Conservation (phyloP, 129 eudicot species). For the Erigeron canadensis region DNA sequence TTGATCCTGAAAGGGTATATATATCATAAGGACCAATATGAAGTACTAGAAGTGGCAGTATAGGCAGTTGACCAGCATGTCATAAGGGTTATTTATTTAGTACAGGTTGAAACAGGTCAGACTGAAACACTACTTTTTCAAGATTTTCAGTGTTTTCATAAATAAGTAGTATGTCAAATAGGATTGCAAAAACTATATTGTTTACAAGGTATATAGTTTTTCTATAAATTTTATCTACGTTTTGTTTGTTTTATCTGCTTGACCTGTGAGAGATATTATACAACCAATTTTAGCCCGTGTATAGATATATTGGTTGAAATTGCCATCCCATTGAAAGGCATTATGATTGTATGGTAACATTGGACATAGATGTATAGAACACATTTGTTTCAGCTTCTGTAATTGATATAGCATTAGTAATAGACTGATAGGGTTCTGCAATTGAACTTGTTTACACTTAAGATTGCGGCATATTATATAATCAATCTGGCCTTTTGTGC, state of each 20-base stretch:
- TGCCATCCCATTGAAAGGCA: background rate
- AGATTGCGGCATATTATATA: no score
- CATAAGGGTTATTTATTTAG: background rate
- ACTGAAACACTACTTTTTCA: background rate
- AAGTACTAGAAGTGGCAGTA: constrained; percentile 6
- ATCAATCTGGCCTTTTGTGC: no score
- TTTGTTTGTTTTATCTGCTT: background rate
- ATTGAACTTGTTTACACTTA: no score
- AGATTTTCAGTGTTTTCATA: background rate
- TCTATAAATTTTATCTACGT: background rate
- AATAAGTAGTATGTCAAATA: background rate
- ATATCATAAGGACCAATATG: constrained; percentile 3
- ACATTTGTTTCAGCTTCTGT: no score
- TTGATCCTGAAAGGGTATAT: background rate
- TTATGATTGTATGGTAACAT: no score
- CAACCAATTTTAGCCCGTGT: background rate
- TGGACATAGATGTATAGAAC: no score
- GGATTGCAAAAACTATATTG: background rate
- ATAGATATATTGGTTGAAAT: background rate
- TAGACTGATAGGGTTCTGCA: no score
- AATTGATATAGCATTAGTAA: no score
- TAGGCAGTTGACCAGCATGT: background rate
- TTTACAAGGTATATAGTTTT: background rate
- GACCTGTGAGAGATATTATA: background rate
- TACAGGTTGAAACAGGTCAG: background rate